Evolutionary conservation across 2,329 filamentous ascomycete species (phyloP).

Genomic region (Knufia petricola): DNA sequence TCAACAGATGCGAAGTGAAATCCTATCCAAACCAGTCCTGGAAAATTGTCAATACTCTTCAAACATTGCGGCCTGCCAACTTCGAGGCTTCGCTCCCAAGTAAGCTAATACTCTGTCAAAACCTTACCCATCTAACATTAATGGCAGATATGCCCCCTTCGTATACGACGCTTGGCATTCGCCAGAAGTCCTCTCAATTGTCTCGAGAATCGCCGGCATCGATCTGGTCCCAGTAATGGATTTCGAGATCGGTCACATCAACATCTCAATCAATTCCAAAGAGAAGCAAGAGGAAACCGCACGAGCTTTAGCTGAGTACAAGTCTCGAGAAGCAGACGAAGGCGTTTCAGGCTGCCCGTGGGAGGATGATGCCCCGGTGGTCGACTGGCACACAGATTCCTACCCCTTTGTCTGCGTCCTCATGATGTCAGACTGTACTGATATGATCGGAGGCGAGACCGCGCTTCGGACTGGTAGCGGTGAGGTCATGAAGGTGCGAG

Average conservation of each 20-base stretch:
- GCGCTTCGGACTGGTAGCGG: slow-evolving; percentile 48
- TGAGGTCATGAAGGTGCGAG: slow-evolving; percentile 36
- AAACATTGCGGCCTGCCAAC: slow-evolving; percentile 42
- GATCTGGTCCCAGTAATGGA: slow-evolving; percentile 49
- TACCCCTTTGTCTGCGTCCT: slow-evolving; percentile 45
- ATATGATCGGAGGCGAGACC: slow-evolving; percentile 48
- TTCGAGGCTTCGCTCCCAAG: slow-evolving; percentile 46
- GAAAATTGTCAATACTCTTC: slow-evolving; percentile 47
- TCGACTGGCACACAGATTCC: slow-evolving; percentile 43
- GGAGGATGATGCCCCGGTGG: slow-evolving; percentile 29
- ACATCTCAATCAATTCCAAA: slow-evolving; percentile 37
- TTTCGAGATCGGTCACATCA: slow-evolving; percentile 51
- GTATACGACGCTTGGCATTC: slow-evolving; percentile 50
- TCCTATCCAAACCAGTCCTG: slow-evolving; percentile 46
- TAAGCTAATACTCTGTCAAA: slow-evolving; percentile 31
- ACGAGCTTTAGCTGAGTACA: slow-evolving; percentile 16
- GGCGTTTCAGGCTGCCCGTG: slow-evolving; percentile 20
- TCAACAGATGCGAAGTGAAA: slow-evolving; percentile 49
- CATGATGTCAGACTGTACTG: slow-evolving; percentile 41
- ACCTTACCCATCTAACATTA: slow-evolving; percentile 12
- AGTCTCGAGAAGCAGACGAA: slow-evolving; percentile 19
- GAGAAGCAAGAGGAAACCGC: slow-evolving; percentile 19
- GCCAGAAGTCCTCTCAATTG: slow-evolving; percentile 43
- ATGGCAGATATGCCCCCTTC: slow-evolving; percentile 49
- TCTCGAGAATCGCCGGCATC: slow-evolving; percentile 49